phyloP scores from a whole-genome alignment of 2,329 filamentous ascomycete genomes.

The Fusarium sp. region DNA sequence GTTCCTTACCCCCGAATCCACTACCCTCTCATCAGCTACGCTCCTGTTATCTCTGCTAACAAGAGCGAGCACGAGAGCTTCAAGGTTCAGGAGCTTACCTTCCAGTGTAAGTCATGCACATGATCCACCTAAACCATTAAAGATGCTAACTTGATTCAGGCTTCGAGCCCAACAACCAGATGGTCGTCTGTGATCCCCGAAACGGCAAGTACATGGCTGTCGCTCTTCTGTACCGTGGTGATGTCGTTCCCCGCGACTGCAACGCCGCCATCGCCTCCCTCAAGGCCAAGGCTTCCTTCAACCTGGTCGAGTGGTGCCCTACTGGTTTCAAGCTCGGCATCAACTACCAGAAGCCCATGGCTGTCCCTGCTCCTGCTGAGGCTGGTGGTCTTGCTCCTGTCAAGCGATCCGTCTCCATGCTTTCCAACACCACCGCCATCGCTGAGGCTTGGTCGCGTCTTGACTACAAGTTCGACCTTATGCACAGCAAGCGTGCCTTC shows the following conservation, averaged over 20 bases:
- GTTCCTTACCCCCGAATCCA: constrained; percentile 99
- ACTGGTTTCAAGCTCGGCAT: constrained; percentile 99
- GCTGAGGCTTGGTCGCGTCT: constrained; percentile 97
- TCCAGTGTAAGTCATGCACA: constrained; percentile 71
- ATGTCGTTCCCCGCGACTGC: constrained; percentile 96
- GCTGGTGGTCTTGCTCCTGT: constrained; percentile 72
- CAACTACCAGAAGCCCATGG: constrained; percentile 89
- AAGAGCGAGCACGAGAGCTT: constrained; percentile 98
- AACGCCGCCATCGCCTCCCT: constrained; percentile 92
- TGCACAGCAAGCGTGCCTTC: constrained; percentile 99
- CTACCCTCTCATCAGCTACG: constrained; percentile 97
- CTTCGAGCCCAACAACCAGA: constrained; percentile 99
- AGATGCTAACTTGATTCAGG: constrained; percentile 70
- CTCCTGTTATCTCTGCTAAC: constrained; percentile 91
- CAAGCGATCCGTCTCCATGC: constrained; percentile 85
- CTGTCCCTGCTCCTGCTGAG: constrained; percentile 64
- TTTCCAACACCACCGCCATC: constrained; percentile 98
- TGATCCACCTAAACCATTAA: background rate
- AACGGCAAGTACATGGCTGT: constrained; percentile 99
- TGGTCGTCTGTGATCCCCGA: constrained; percentile 99
- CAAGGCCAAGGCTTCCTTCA: constrained; percentile 99
- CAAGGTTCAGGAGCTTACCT: constrained; percentile 98
- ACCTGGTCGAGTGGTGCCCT: constrained; percentile 99
- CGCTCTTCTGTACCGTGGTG: constrained; percentile 96
- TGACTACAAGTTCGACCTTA: constrained; percentile 98